Conservation (phyloP, 163 green algal genomes). For the Chloromonas sp. region DNA sequence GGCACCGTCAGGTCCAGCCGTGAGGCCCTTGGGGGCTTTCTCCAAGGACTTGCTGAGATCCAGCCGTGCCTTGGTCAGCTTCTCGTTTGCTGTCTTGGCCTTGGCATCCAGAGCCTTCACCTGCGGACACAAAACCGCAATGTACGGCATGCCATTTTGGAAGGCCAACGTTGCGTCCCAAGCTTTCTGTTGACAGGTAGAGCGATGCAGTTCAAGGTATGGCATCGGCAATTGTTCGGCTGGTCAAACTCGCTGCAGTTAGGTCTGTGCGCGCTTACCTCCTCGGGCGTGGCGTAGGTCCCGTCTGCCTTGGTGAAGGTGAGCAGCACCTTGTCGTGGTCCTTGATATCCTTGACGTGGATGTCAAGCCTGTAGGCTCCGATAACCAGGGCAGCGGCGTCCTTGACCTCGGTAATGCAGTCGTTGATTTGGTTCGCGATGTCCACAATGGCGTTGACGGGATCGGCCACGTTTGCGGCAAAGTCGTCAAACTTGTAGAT, state of each 20-base stretch:
- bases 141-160: not conserved
- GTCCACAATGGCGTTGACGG: slow-evolving; percentile 12
- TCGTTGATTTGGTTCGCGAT: slow-evolving; percentile 18
- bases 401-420: slow-evolving; percentile 9
- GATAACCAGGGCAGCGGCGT: slow-evolving; percentile 5
- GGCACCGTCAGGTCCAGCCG: not conserved
- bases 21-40: not conserved
- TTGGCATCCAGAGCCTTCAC: slow-evolving; percentile 1
- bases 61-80: slow-evolving; percentile 7
- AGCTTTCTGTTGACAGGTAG: not conserved
- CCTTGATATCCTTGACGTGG: not conserved
- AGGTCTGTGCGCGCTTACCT: not conserved
- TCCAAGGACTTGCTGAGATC: slow-evolving; percentile 2
- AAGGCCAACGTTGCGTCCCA: not conserved
- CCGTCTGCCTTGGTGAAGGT: slow-evolving; percentile 6
- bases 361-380: slow-evolving; percentile 8
- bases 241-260: not conserved
- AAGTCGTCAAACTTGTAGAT: slow-evolving; percentile 7
- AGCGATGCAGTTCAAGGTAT: not conserved
- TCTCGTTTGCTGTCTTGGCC: slow-evolving; percentile 6
- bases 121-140: not conserved
- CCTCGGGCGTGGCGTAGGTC: not conserved
- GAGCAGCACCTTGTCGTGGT: slow-evolving; percentile 5
- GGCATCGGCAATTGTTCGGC: not conserved
- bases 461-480: not conserved